Base-by-base conservation (phyloP, 2,329 filamentous ascomycete species). In the Cryphonectria carpinicola region DNA sequence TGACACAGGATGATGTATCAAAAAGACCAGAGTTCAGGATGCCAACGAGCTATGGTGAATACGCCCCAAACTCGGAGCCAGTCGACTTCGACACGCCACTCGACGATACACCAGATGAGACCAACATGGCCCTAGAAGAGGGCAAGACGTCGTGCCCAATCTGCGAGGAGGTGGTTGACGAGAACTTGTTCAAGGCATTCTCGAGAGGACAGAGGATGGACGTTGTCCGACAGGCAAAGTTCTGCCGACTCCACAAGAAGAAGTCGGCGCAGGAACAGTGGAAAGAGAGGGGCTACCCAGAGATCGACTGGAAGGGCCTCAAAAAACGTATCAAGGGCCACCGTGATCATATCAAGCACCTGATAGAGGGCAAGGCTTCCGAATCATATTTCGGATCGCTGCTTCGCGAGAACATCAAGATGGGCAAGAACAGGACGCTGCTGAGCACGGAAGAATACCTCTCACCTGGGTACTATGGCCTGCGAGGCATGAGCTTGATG, bases 401-500 rank as follows among this genome's bases (percentile, higher is more conserved):
- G 1, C 82, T 93, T 35, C 85, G 84, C 5, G 81, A 85, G 4
- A 86, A 82, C 17, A 82, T 92, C 60, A 84, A 85, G 69, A 80
- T 82, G 2, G 90, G 90, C 17, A 84, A 86, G 76, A 87, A 87
- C 41, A 85, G 88, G 67, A 91, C 87, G 37, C 82, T 92, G 69
- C 82, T 88, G 66, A 86, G 88, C 71, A 89, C 85, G 66, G 82
- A 88, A 39, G 84, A 86, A 65, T 86, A 84, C 69, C 84, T 91
- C 41, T 90, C 87, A 3, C 92, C 92, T 13, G 94, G 94, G 0
- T 97, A 97, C 80, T 97, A 97, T 80, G 94, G 94, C 1, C 87
- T 90, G 3, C 87, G 90, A 28, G 94, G 94, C 1, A 85, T 92
- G 66, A 88, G 88, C 65, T 81, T 87, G 66, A 93, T 97, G 86